These are phyloP conservation scores for Marasmius tenuissimus DNA, from an alignment of 1,284 basidiomycete genomes.

Conservation along the genomic window DNA sequence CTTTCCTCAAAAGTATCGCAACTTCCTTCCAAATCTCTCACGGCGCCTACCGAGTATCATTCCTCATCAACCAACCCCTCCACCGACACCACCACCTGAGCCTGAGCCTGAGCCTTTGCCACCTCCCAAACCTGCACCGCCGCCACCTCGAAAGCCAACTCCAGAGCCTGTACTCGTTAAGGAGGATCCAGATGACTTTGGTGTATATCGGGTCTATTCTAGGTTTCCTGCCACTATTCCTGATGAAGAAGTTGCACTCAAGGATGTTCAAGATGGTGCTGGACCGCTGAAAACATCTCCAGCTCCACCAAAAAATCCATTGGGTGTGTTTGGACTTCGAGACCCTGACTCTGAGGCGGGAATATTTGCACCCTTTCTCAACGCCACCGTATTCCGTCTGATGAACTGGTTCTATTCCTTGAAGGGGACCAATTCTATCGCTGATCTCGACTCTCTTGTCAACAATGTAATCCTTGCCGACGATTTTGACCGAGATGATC, in stretches of 20 bases:
- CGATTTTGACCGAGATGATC: conserved; percentile 11
- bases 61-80: neutral
- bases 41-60: neutral
- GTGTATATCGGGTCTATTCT: neutral
- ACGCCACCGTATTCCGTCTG: conserved; percentile 2
- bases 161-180: neutral
- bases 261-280: conserved; percentile 2
- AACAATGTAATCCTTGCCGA: conserved; percentile 13
- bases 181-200: conserved; percentile 5
- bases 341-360: neutral
- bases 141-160: neutral
- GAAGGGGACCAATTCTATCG: neutral
- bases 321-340: neutral
- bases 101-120: too few relatives aligned
- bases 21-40: neutral
- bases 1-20: neutral
- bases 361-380: conserved; percentile 2
- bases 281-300: neutral
- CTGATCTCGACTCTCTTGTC: conserved; percentile 2
- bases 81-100: neutral
- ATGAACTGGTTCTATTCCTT: conserved; percentile 6
- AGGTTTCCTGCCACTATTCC: neutral
- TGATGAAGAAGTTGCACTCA: conserved; percentile 5
- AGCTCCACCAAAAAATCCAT: neutral
- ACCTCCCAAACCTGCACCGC: neutral